Conservation (phyloP, 1,284 basidiomycete species). For the Tremellales sp. region DNA sequence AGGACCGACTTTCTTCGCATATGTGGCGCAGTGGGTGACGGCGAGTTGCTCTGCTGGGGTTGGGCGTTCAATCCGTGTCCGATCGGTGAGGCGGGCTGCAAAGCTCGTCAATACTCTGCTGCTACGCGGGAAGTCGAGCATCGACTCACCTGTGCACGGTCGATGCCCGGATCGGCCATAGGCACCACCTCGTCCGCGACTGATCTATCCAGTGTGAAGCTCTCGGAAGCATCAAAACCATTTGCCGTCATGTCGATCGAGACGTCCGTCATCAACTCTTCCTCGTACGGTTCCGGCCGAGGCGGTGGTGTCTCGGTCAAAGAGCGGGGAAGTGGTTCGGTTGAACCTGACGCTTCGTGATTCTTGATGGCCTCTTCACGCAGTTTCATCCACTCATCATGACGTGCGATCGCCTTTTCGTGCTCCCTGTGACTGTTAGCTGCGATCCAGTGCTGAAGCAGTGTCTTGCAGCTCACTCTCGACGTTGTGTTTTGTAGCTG, state of each 20-base stretch:
- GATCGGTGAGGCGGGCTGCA: slow-evolving; percentile 22
- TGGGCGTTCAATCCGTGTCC: slow-evolving; percentile 21
- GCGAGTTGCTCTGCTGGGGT: slow-evolving; percentile 9
- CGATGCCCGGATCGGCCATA: slow-evolving; percentile 80
- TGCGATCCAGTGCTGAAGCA: neutral
- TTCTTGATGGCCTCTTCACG: slow-evolving; percentile 69
- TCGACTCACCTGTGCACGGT: slow-evolving; percentile 51
- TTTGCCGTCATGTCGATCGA: slow-evolving; percentile 81
- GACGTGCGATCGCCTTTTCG: slow-evolving; percentile 70
- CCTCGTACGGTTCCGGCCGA: slow-evolving; percentile 65
- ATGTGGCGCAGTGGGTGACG: slow-evolving; percentile 18
- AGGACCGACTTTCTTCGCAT: slow-evolving; percentile 36
- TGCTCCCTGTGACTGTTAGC: slow-evolving; percentile 60
- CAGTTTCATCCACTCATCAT: slow-evolving; percentile 78
- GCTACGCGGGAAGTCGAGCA: neutral
- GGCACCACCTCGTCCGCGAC: slow-evolving; percentile 76
- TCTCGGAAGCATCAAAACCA: slow-evolving; percentile 65
- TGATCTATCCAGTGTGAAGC: slow-evolving; percentile 67
- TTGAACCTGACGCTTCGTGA: slow-evolving; percentile 58
- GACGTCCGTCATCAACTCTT: slow-evolving; percentile 75
- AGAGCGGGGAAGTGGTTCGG: slow-evolving; percentile 63
- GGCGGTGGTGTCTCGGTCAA: slow-evolving; percentile 66
- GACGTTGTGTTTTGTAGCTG: slow-evolving; percentile 84
- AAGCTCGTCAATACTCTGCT: too few species aligned
- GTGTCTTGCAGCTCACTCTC: slow-evolving; percentile 61